Base-by-base conservation (phyloP, 2,329 filamentous ascomycete genomes). In the Zymoseptoria passerinii region DNA sequence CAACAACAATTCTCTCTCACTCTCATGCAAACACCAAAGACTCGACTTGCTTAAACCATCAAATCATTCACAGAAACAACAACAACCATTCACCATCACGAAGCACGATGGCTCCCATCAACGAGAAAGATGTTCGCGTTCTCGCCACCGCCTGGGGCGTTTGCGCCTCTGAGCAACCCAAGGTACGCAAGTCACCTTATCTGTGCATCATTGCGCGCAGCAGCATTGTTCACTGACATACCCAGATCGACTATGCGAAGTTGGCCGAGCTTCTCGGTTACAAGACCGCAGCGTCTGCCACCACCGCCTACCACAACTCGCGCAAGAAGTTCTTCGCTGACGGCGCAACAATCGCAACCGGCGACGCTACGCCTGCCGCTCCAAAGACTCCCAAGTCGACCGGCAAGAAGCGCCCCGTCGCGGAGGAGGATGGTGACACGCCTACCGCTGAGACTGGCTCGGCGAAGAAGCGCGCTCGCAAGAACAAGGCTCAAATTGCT, bases 281-380 rank as follows among this genome's bases (percentile, higher is more conserved):
- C 55, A 62, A 64, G 58, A 66, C 55, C 52, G 28, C 27, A 58
- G 51, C 1, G 64, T n/a, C 65, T 3, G 65, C 65, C 1, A 61
- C 55, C 44, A 64, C 55, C 2, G 58, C 60, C n/a, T 66, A 50
- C 49, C 8, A 91, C 80, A 78, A 87, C 81, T 19, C 83, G 78
- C 27, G 89, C 89, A 57, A 95, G 70, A 64, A 95, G 75, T 68
- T 87, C 88, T 73, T 94, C 87, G 77, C 95, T 90, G 1, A 84
- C 83, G 70, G 83, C 86, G 28, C 13, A 19, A 50, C 27, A 16
- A 40, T 49, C 28, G 29, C 16, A 7, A 28, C 8, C 29, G 52
- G 29, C 13, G 23, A 19, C 35, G 28, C 5, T 8, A 29, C 10
- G 28, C 28, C 28, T 29, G 28, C 28, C 28, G 13, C 28, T 10